Evolutionary conservation across 2,329 filamentous ascomycete genomes (phyloP).

Genomic region (Ophiostoma sp.): DNA sequence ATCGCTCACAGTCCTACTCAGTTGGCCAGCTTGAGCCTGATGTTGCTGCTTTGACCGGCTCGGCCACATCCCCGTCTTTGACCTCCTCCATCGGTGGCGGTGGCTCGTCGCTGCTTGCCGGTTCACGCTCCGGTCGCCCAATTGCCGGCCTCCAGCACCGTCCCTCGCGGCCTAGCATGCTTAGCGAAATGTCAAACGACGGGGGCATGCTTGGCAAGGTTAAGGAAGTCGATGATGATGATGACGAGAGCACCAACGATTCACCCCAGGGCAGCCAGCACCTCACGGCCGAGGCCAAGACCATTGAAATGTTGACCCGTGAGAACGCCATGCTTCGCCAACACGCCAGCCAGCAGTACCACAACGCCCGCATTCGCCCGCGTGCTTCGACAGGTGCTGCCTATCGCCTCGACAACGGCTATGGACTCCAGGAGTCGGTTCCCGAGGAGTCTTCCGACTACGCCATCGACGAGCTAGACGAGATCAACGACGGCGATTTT

Average conservation of each 20-base stretch:
- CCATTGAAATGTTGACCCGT: conserved; percentile 61
- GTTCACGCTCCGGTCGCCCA: conserved; percentile 50
- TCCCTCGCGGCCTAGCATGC: conserved; percentile 74
- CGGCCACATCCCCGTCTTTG: conserved; percentile 31
- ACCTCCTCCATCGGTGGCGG: conserved; percentile 47
- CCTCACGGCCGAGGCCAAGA: conserved; percentile 60
- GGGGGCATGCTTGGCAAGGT: conserved; percentile 65
- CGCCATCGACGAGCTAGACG: conserved; percentile 71
- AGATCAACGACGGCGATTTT: conserved; percentile 55
- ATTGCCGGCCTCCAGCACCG: conserved; percentile 73
- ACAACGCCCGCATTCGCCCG: conserved; percentile 56
- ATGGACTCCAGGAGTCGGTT: conserved; percentile 59
- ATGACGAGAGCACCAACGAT: conserved; percentile 56
- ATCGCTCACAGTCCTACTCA: conserved; percentile 94
- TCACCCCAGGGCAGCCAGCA: conserved; percentile 53
- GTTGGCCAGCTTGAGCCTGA: conserved; percentile 85
- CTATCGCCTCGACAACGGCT: conserved; percentile 57
- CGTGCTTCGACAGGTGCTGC: conserved; percentile 58
- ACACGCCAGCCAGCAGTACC: conserved; percentile 53
- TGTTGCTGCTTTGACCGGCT: conserved; percentile 31
- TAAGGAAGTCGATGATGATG: conserved; percentile 69
- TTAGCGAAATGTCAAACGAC: conserved; percentile 70
- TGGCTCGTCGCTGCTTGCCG: conserved; percentile 50
- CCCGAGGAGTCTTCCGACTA: conserved; percentile 65
- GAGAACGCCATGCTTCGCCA: conserved; percentile 65